Evolutionary conservation across 805 yeast species (phyloP), one percentile per base, ranked within the genome.

Genomic region (Starmerella ratchasimensis): DNA sequence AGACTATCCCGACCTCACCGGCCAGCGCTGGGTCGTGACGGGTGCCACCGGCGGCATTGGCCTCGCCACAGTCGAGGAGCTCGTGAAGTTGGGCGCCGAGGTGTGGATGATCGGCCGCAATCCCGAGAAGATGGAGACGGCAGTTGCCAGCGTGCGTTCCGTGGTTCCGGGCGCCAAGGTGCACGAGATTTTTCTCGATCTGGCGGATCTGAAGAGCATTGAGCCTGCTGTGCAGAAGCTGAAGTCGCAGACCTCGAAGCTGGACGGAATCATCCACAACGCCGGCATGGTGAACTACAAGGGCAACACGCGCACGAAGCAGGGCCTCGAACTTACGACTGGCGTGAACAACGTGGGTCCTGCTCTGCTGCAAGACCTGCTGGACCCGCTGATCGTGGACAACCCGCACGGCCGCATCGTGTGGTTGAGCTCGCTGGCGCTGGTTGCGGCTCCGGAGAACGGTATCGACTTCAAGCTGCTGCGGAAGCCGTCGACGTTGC

Each of bases 291-390:
- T 48, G 49, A 22, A 22, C 21, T 33, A 65, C 2, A 63, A 68
- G 3, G 34, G 33, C 19, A 63, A 59, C 1, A 44, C 62, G 11
- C 11, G 20, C 23, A 60, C 72, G 4, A 43, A 50, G 9, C 71
- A 70, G 51, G 71, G 69, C 7, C 60, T 55, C 38, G 74, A 70
- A 36, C 37, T 56, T 26, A 68, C 64, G 37, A 51, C 67, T 28
- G 74, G 71, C 8, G 61, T 64, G 15, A 71, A 70, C 49, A 60
- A 50, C 15, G 44, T 71, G 13, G 74, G 67, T 2, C 67, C 69
- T 20, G 65, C 59, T 36, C 48, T 67, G n/a, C 51, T 70, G 16
- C 63, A 67, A 43, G 58, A 58, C 37, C 37, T 43, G 3, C 44
- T 50, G 2, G 52, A 50, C 31, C 66, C 67, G 7, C 42, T 65